phyloP scores from a whole-genome alignment of 2,329 filamentous ascomycete species.

The Botrytis hyacinthi region DNA sequence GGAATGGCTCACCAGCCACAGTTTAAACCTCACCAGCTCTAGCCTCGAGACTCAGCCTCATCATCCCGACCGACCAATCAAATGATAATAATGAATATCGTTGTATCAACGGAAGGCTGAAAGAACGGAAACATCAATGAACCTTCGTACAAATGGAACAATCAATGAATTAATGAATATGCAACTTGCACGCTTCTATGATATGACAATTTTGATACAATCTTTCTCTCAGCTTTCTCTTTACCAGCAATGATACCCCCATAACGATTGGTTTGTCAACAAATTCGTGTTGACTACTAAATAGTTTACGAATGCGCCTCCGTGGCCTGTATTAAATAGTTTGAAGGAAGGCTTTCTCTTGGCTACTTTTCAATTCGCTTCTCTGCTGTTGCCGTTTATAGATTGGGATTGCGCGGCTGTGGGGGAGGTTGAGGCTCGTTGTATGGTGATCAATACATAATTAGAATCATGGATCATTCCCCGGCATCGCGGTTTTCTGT shows the following conservation, averaged over 20 bases:
- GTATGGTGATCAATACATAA: constrained; percentile 13
- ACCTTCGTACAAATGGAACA: background rate
- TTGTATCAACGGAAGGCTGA: constrained; percentile 20
- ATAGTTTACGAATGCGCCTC: constrained; percentile 25
- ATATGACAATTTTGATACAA: background rate
- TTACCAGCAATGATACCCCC: constrained; percentile 38
- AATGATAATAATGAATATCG: background rate
- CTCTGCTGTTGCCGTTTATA: background rate
- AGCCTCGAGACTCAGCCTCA: constrained; percentile 19
- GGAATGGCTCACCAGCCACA: background rate
- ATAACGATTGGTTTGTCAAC: constrained; percentile 33
- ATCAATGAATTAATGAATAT: constrained; percentile 15
- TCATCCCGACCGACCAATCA: background rate
- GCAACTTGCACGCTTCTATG: background rate
- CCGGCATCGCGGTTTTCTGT: constrained; percentile 46
- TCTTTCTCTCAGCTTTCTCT: constrained; percentile 7
- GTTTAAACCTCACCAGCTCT: background rate
- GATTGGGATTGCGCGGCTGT: constrained; percentile 20
- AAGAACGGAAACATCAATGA: constrained; percentile 16
- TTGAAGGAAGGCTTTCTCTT: background rate
- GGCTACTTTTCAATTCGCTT: background rate
- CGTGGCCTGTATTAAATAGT: constrained; percentile 27
- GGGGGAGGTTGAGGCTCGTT: constrained; percentile 31
- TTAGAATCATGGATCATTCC: constrained; percentile 41
- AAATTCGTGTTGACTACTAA: constrained; percentile 21